phyloP scores from a whole-genome alignment of 805 yeast species.

The Saccharomyces paradoxus region DNA sequence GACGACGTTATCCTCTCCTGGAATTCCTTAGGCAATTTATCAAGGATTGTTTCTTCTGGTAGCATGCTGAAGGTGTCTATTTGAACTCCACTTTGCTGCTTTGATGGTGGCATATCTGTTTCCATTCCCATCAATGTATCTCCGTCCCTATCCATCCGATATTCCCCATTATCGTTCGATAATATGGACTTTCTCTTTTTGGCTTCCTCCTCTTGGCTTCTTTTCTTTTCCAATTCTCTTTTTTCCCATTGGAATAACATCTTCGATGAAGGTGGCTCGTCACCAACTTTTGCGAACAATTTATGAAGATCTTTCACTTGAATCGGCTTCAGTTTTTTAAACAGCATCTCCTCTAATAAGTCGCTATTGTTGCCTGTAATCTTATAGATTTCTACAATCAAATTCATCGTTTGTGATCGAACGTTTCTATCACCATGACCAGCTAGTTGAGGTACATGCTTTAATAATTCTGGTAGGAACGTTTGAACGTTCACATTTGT shows the following conservation, averaged over 20 bases:
- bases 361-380: constrained; percentile 54
- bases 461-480: constrained; percentile 59
- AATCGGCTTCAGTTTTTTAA: constrained; percentile 75
- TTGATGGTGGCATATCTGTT: neutral
- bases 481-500: constrained; percentile 17
- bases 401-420: constrained; percentile 63
- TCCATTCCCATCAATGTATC: constrained; percentile 29
- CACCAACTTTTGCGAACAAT: constrained; percentile 49
- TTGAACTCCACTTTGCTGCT: constrained; percentile 5
- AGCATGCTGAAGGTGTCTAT: constrained; percentile 65
- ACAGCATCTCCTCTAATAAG: constrained; percentile 47
- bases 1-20: constrained; percentile 45
- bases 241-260: constrained; percentile 13
- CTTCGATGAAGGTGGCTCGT: constrained; percentile 10
- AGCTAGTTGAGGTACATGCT: constrained; percentile 64
- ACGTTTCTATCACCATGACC: constrained; percentile 83
- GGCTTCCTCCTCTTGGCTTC: constrained; percentile 1
- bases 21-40: constrained; percentile 60
- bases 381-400: constrained; percentile 61
- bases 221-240: constrained; percentile 2
- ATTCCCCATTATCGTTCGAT: neutral
- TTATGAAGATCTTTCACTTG: constrained; percentile 78
- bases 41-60: constrained; percentile 59
- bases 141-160: constrained; percentile 30
- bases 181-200: neutral